Conservation (phyloP, 2,329 filamentous ascomycete genomes). For the Alternaria brassicae region DNA sequence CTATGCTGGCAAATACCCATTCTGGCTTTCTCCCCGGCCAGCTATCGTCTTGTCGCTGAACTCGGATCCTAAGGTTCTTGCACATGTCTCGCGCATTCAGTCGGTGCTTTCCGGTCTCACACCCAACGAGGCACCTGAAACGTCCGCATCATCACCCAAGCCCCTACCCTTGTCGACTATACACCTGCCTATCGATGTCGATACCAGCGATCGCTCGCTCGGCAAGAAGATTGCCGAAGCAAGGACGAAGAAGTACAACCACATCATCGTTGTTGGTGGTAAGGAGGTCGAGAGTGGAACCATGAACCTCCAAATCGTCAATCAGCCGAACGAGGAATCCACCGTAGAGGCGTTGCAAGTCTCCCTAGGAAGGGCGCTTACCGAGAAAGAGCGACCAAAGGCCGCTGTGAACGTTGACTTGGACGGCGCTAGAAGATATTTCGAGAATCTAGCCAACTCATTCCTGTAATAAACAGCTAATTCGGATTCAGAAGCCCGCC, state of each 20-base stretch:
- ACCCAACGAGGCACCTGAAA: slow-evolving; percentile 17
- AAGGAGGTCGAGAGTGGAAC: slow-evolving; percentile 37
- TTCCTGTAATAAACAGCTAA: slow-evolving; percentile 29
- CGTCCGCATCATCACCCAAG: slow-evolving; percentile 33
- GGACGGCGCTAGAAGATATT: slow-evolving; percentile 37
- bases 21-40: slow-evolving; percentile 86
- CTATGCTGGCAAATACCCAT: slow-evolving; percentile 78
- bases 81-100: slow-evolving; percentile 55
- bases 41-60: slow-evolving; percentile 77
- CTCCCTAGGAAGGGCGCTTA: slow-evolving; percentile 20
- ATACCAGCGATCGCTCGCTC: slow-evolving; percentile 68
- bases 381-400: slow-evolving; percentile 23
- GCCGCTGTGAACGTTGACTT: slow-evolving; percentile 25
- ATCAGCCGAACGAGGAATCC: slow-evolving; percentile 48
- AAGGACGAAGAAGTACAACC: slow-evolving; percentile 73
- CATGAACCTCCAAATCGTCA: slow-evolving; percentile 42
- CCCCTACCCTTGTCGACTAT: slow-evolving; percentile 60
- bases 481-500: not conserved
- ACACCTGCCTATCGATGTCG: slow-evolving; percentile 73
- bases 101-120: slow-evolving; percentile 40
- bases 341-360: slow-evolving; percentile 47
- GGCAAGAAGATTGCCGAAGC: slow-evolving; percentile 76
- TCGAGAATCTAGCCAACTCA: slow-evolving; percentile 35
- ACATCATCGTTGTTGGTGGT: slow-evolving; percentile 74
- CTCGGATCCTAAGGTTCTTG: slow-evolving; percentile 62